phyloP scores from a whole-genome alignment of 192 early-diverging fungal species.

The Coemansia biformis region DNA sequence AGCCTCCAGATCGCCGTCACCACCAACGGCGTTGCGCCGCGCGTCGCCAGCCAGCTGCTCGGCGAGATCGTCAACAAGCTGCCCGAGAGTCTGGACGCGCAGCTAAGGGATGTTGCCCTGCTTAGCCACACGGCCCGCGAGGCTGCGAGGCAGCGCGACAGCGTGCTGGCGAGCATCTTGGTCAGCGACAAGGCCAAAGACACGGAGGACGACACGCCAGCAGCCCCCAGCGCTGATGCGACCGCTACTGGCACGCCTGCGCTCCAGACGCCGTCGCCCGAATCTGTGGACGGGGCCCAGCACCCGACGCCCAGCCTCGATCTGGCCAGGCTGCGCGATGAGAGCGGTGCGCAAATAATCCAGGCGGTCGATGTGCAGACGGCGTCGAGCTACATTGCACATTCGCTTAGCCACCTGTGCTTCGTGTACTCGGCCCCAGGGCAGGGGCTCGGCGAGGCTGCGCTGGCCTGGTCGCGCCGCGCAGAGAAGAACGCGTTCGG shows the following conservation, averaged over 20 bases:
- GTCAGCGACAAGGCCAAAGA: slow-evolving; percentile 47
- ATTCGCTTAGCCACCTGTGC: slow-evolving; percentile 70
- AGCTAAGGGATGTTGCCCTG: slow-evolving; percentile 54
- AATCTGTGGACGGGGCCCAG: slow-evolving; percentile 30
- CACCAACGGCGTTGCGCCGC: slow-evolving; percentile 68
- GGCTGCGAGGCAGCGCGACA: slow-evolving; percentile 48
- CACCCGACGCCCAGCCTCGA: slow-evolving; percentile 9
- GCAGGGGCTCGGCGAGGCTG: slow-evolving; percentile 57
- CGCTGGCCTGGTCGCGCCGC: slow-evolving; percentile 61
- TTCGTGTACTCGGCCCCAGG: slow-evolving; percentile 78
- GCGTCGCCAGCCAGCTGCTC: slow-evolving; percentile 61
- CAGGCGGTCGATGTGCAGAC: slow-evolving; percentile 56
- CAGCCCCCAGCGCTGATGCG: slow-evolving; percentile 9
- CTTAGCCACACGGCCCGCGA: slow-evolving; percentile 46
- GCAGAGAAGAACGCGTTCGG: slow-evolving; percentile 66
- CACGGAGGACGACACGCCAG: slow-evolving; percentile 18
- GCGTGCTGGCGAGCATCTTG: slow-evolving; percentile 50
- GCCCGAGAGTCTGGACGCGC: slow-evolving; percentile 56
- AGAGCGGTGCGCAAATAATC: slow-evolving; percentile 6
- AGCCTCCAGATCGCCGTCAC: slow-evolving; percentile 74
- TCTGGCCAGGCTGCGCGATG: slow-evolving; percentile 13
- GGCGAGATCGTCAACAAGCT: slow-evolving; percentile 57
- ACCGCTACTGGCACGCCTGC: slow-evolving; percentile 4
- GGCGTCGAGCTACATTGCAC: slow-evolving; percentile 69
- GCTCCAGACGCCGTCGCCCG: slow-evolving; percentile 30